Percentiles rank a stretch among this genome's conserved stretches.
Evolutionary conservation across 2,329 filamentous ascomycete genomes (phyloP).

Genomic region (Beauveria varroae): DNA sequence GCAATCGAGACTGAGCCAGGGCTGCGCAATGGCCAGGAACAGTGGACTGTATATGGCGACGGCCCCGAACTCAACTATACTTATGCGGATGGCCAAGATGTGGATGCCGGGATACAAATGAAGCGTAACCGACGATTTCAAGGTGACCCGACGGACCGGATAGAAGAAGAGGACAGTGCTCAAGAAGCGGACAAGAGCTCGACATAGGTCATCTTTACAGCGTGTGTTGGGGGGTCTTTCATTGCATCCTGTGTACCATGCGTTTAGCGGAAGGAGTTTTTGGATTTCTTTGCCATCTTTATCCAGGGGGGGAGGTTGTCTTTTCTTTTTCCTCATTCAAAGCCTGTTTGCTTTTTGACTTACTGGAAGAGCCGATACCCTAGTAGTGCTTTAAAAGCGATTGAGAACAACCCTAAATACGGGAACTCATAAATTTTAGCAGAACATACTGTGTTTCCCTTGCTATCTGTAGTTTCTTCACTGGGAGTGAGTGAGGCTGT

Average conservation of each 20-base stretch:
- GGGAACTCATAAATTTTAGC: not conserved
- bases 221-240: not conserved
- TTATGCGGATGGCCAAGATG: constrained; percentile 22
- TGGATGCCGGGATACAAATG: constrained; percentile 28
- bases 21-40: not conserved
- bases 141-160: constrained; percentile 26
- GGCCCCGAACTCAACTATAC: constrained; percentile 23
- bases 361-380: constrained; percentile 4
- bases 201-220: not conserved
- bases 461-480: no score
- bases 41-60: constrained; percentile 16
- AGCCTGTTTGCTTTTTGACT: constrained; percentile 2
- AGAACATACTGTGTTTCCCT: not conserved
- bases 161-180: constrained; percentile 28
- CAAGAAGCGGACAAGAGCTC: not conserved
- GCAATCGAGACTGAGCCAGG: not conserved
- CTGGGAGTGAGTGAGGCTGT: no score
- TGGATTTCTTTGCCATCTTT: not conserved
- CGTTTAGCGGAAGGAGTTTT: constrained; percentile 3
- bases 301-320: not conserved
- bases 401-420: not conserved
- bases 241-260: not conserved
- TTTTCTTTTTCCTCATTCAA: not conserved
- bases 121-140: constrained; percentile 27
- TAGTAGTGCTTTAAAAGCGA: constrained; percentile 1